Conservation (phyloP, 371 early-diverging fungal genomes). For the Circinella umbellata region DNA sequence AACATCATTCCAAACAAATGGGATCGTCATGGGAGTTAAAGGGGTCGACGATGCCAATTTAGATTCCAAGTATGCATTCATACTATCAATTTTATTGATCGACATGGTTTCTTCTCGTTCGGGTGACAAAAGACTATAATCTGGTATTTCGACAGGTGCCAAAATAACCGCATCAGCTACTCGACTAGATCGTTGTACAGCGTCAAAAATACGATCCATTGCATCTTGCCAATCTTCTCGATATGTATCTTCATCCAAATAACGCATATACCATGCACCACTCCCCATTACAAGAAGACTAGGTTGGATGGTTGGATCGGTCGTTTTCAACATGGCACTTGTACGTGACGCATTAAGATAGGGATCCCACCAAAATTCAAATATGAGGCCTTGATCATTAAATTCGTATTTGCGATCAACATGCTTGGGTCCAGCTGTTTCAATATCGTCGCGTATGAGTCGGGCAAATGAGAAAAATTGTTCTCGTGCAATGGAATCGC, state of each 20-base stretch:
- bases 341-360: slow-evolving; percentile 59
- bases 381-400: slow-evolving; percentile 30
- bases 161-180: slow-evolving; percentile 44
- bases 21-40: slow-evolving; percentile 41
- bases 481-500: slow-evolving; percentile 69
- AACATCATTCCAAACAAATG: slow-evolving; percentile 62
- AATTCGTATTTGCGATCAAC: slow-evolving; percentile 36
- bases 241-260: slow-evolving; percentile 38
- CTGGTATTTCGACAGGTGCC: slow-evolving; percentile 45
- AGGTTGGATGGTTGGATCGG: slow-evolving; percentile 32
- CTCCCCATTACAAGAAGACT: slow-evolving; percentile 57
- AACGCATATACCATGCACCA: slow-evolving; percentile 67
- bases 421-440: slow-evolving; percentile 39
- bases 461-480: slow-evolving; percentile 60
- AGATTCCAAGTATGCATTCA: slow-evolving; percentile 60
- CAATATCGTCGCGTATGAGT: slow-evolving; percentile 35
- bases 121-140: slow-evolving; percentile 37
- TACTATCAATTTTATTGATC: slow-evolving; percentile 47
- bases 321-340: slow-evolving; percentile 30
- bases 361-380: slow-evolving; percentile 75
- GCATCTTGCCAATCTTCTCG: slow-evolving; percentile 51
- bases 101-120: slow-evolving; percentile 48
- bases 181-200: slow-evolving; percentile 19
- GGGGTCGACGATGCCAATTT: slow-evolving; percentile 11
- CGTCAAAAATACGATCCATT: slow-evolving; percentile 45